A percentile compares a stretch with the other conserved stretches of the same genome.
phyloP scores from a whole-genome alignment of 2,329 filamentous ascomycete species.

The Calonectria pteridis region DNA sequence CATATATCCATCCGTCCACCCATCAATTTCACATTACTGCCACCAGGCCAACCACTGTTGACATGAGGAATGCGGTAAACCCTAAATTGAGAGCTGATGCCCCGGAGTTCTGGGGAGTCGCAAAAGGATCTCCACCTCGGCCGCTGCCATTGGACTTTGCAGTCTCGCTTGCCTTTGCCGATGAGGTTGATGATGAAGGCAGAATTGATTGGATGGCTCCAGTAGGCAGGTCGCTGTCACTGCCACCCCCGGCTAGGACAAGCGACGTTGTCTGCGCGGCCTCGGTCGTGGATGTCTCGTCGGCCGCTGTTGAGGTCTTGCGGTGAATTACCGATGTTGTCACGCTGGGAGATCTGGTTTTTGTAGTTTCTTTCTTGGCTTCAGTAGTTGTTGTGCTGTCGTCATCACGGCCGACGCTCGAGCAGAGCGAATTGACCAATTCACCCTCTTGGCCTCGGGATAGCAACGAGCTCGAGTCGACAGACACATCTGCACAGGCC shows the following conservation, averaged over 20 bases:
- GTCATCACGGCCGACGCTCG: neutral
- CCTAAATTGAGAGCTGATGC: neutral
- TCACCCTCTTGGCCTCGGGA: slow-evolving; percentile 52
- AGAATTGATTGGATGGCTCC: neutral
- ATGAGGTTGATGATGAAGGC: slow-evolving; percentile 6
- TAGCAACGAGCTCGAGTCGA: slow-evolving; percentile 50
- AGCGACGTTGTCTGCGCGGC: slow-evolving; percentile 16
- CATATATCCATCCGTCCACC: neutral
- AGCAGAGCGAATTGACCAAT: slow-evolving; percentile 53
- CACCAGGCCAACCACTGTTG: slow-evolving; percentile 6
- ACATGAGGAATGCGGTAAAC: slow-evolving; percentile 11
- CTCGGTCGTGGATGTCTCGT: slow-evolving; percentile 2
- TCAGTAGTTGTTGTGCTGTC: slow-evolving; percentile 27
- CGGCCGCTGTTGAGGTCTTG: slow-evolving; percentile 2
- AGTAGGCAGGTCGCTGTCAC: neutral
- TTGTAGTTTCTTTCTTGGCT: slow-evolving; percentile 25
- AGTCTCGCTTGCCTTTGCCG: slow-evolving; percentile 10
- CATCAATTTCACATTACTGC: slow-evolving; percentile 4
- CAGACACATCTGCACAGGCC: slow-evolving; percentile 42
- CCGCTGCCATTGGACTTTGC: slow-evolving; percentile 1
- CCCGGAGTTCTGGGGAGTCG: slow-evolving; percentile 7
- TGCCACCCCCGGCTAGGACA: neutral
- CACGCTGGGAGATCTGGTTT: slow-evolving; percentile 33
- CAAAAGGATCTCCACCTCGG: slow-evolving; percentile 29
- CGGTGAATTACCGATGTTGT: neutral